A percentile compares a stretch with the other conserved stretches of the same genome.
Conservation (phyloP, 2,329 filamentous ascomycete species). For the Remersonia thermophila region DNA sequence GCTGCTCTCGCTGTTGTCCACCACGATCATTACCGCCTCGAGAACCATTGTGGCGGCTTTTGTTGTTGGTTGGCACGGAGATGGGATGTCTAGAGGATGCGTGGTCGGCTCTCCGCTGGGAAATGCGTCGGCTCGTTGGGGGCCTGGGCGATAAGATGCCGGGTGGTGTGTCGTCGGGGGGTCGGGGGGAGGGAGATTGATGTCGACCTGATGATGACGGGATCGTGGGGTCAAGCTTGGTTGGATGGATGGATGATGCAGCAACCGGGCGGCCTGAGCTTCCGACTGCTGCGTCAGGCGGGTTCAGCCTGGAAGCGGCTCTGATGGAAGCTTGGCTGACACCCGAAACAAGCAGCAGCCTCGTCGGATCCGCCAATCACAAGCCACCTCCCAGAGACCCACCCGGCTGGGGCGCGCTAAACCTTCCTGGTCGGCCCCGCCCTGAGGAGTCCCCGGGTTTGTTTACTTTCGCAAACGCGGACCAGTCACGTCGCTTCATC, state of each 20-base stretch:
- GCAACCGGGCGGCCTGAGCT: background rate
- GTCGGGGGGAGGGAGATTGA: background rate
- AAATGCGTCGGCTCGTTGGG: background rate
- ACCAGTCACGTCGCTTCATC: constrained; percentile 16
- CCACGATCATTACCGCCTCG: constrained; percentile 98
- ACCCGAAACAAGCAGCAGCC: constrained; percentile 1
- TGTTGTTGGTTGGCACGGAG: too few species aligned
- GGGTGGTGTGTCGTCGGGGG: too few species aligned
- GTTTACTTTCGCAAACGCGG: constrained; percentile 18
- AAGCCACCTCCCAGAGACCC: background rate
- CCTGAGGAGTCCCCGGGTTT: constrained; percentile 15
- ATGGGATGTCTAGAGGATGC: too few species aligned
- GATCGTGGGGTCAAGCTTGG: background rate
- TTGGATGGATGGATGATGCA: constrained; percentile 7
- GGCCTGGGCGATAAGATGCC: too few species aligned
- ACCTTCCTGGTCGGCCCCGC: too few species aligned
- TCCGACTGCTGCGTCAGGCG: constrained; percentile 26
- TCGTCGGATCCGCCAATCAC: background rate
- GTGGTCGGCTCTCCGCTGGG: constrained; percentile 5
- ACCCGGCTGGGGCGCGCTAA: background rate
- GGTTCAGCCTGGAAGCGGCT: constrained; percentile 29
- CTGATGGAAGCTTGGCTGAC: constrained; percentile 3
- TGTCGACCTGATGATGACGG: too few species aligned
- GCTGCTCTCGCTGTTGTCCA: constrained; percentile 98
- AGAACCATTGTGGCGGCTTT: constrained; percentile 69